phyloP scores from a whole-genome alignment of 768 basidiomycete genomes.

The Lentinus tigrinus region DNA sequence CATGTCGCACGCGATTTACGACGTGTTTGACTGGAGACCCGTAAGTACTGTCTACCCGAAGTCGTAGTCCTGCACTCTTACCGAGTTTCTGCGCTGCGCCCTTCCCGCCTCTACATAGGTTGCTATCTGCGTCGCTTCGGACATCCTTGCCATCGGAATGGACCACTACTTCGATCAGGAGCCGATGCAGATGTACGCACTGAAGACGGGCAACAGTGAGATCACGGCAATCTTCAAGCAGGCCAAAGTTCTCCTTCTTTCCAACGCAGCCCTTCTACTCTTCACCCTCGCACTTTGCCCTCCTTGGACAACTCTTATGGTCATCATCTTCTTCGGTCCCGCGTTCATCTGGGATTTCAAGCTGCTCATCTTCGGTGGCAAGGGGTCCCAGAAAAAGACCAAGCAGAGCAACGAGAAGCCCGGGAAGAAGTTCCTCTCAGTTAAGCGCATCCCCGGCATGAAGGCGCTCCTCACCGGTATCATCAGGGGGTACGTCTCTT shows the following conservation, averaged over 20 bases:
- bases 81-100: background rate
- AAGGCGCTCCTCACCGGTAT: slow-evolving; percentile 7
- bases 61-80: background rate
- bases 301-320: background rate
- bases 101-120: background rate
- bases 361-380: slow-evolving; percentile 2
- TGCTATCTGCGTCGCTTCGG: background rate
- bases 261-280: background rate
- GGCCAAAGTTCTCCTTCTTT: background rate
- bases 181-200: background rate
- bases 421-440: background rate
- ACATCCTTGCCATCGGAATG: slow-evolving; percentile 2
- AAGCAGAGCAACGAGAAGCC: background rate
- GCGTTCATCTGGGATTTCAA: slow-evolving; percentile 5
- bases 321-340: slow-evolving; percentile 1
- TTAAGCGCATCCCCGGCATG: slow-evolving; percentile 6
- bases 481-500: slow-evolving; percentile 3
- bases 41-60: background rate
- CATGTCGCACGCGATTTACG: slow-evolving; percentile 5
- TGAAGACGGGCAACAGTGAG: slow-evolving; percentile 1
- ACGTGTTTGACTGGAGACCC: slow-evolving; percentile 9
- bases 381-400: background rate
- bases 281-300: slow-evolving; percentile 1
- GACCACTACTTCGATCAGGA: slow-evolving; percentile 8
- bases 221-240: slow-evolving; percentile 1